Base-by-base conservation (phyloP, 306 rosid species). In the Rubus idaeus region DNA sequence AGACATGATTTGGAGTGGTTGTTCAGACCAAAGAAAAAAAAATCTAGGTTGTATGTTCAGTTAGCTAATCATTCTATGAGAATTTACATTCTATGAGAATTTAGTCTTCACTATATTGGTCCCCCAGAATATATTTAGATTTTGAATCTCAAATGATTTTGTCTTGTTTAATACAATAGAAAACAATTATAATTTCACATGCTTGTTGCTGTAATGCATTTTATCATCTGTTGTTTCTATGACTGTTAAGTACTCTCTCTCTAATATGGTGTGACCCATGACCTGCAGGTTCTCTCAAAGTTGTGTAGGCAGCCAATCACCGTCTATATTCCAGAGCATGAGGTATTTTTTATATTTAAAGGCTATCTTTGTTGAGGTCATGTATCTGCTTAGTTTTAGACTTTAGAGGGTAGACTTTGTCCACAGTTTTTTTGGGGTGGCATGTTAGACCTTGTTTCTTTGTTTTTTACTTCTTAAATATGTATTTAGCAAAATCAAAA, bases 261-360 rank as follows among this genome's bases (percentile, higher is more conserved):
- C 58, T 50, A 0, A 3, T 8, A 8, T 63, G 9, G 17, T 21
- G 3, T n/a, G 50, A 63, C 10, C 23, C 23, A 3, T 64, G 21
- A 18, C 40, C 80, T 69, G 68, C 84, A 95, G 98, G 98, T 95
- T 45, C 87, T 95, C 49, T 90, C 97, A 35, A 90, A 92, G 89
- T 83, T 95, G 78, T 90, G 93, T 61, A 88, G 77, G 90, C 98
- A 95, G 87, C 96, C 92, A 71, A 86, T 95, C 72, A 61, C 77
- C 70, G 93, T 95, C 66, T 95, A 92, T 90, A 88, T 95, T 81
- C 97, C 98, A 45, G 97, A 90, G 88, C 92, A 90, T 40, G 98
- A 95, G 97, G 97, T 95, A 90, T 74, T 18, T 60, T 57, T 49
- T 18, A 66, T 21, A 17, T 10, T 3, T 23, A 41, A 44, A 17